A percentile compares a stretch with the other conserved stretches of the same genome.
Evolutionary conservation across 331 rosid species (phyloP).

Genomic region (Saraca asoca): DNA sequence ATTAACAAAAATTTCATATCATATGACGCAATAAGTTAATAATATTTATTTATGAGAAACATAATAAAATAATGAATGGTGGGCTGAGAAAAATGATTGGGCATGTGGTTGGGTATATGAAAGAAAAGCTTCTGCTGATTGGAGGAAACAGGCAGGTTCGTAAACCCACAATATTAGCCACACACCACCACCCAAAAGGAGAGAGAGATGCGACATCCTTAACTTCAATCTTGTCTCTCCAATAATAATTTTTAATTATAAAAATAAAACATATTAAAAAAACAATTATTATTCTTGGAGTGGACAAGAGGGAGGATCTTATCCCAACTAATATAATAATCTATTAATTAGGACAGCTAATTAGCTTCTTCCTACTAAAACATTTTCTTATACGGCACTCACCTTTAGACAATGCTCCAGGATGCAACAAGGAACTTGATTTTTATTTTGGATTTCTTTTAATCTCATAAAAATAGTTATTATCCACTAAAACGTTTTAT

Average conservation of each 20-base stretch:
- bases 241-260: too few relatives aligned
- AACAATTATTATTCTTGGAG: slow-evolving; percentile 21
- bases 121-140: slow-evolving; percentile 1
- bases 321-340: not conserved
- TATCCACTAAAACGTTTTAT: too few relatives aligned
- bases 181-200: slow-evolving; percentile 21
- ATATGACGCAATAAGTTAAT: too few relatives aligned
- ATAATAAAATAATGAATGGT: slow-evolving; percentile 16
- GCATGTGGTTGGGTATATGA: slow-evolving; percentile 30
- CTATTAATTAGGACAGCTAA: slow-evolving; percentile 1
- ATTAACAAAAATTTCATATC: too few relatives aligned
- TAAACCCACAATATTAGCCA: slow-evolving; percentile 9
- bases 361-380: slow-evolving; percentile 25
- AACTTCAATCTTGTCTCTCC: slow-evolving; percentile 10
- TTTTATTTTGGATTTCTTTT: too few relatives aligned
- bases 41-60: slow-evolving; percentile 1
- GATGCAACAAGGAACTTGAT: not conserved
- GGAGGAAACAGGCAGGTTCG: slow-evolving; percentile 21
- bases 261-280: not conserved
- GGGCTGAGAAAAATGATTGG: slow-evolving; percentile 47
- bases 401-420: slow-evolving; percentile 24
- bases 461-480: too few relatives aligned
- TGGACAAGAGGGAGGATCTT: slow-evolving; percentile 10
- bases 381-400: slow-evolving; percentile 55
- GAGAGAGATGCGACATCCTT: slow-evolving; percentile 3